Evolutionary conservation across 106 monocot species (phyloP), one percentile per base, ranked within the genome.

Genomic region (Platanthera guangdongensis): DNA sequence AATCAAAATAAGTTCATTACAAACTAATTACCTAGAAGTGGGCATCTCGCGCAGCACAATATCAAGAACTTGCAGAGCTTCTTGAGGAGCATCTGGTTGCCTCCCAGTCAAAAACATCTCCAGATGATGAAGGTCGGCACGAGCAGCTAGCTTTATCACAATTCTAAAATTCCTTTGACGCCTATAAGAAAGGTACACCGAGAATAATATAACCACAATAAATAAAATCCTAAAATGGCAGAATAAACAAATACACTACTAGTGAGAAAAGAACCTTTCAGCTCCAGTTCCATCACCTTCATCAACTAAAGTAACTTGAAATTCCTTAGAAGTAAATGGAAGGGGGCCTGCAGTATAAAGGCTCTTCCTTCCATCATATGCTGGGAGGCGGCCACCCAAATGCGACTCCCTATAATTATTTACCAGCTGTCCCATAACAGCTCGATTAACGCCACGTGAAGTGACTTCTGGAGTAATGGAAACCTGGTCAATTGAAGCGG

Each of bases 301-400:
- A 77, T 93, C 90, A 82, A 57, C 47, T 51, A 95, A 90, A 50
- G 81, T 83, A 71, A 95, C 77, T 48, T 86, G 82, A 77, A 95
- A 95, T 5, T 82, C 86, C 70, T 78, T 86, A 9, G 90, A 86
- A 1, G 85, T 32, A 80, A 95, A 95, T n/a, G 95, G 95, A 5
- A 95, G 71, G 7, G 90, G 77, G 0, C 95, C 95, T 16, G 95
- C 95, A 39, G 95, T 92, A 68, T 92, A 95, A 45, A 95, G 86
- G 69, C 90, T 92, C 78, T 95, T 95, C 80, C 95, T 82, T 19
- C 95, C 95, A 80, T 95, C 95, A 87, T 95, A 95, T 49, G 85
- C 95, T 14, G 95, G 95, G 64, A 90, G 90, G 14, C 95, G 86
- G 14, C 92, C 92, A 50, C 90, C 95, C 49, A 95, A 79, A 77